Conservation (phyloP, 257 asterid species). For the Solanum sparsipilum region DNA sequence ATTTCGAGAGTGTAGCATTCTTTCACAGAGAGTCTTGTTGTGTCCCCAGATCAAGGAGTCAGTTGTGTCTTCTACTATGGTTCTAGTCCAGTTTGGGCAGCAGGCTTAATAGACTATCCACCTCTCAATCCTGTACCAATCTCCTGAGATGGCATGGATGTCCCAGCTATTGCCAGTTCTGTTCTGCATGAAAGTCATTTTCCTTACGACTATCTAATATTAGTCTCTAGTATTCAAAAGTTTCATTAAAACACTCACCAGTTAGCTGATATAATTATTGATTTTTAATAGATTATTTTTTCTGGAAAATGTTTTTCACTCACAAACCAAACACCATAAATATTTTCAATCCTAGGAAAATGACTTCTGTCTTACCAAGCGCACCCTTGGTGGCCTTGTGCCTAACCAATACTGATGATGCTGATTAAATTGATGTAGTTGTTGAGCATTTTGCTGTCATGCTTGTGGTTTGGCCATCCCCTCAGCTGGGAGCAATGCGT, state of each 20-base stretch:
- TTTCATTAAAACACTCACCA: background rate
- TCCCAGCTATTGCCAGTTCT: background rate
- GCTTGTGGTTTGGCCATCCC: slow-evolving; percentile 90
- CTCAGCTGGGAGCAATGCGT: slow-evolving; percentile 76
- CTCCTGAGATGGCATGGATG: background rate
- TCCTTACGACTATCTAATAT: background rate
- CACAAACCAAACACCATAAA: background rate
- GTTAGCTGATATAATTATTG: background rate
- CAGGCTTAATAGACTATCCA: background rate
- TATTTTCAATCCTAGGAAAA: background rate
- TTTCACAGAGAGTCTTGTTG: background rate
- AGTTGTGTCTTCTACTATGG: background rate
- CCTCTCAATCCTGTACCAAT: background rate
- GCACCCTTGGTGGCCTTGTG: background rate
- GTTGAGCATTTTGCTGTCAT: slow-evolving; percentile 84
- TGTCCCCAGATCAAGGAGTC: background rate
- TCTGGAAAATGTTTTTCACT: background rate
- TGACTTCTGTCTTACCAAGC: background rate
- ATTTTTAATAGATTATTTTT: background rate
- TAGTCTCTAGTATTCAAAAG: background rate
- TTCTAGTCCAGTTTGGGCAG: background rate
- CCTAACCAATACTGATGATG: background rate
- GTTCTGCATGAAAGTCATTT: background rate
- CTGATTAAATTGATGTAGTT: slow-evolving; percentile 30
- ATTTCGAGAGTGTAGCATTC: background rate